Conservation (phyloP, 352 stramenopile genomes). For the Blastocystis sp. region DNA sequence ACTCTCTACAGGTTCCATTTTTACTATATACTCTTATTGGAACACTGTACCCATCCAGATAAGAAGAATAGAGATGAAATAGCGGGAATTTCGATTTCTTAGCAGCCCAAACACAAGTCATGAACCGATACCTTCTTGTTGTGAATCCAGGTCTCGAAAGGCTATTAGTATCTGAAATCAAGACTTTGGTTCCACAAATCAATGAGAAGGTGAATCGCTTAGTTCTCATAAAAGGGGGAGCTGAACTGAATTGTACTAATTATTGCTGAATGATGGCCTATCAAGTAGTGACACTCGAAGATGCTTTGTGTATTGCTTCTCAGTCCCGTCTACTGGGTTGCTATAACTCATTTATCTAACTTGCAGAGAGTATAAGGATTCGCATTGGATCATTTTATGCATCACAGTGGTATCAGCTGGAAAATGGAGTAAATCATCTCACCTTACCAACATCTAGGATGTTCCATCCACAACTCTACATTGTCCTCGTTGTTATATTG, state of each 20-base stretch:
- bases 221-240: background rate
- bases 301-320: background rate
- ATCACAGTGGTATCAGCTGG: conserved; percentile 46
- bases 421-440: conserved; percentile 53
- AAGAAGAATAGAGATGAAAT: background rate
- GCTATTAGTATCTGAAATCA: background rate
- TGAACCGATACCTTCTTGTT: conserved; percentile 48
- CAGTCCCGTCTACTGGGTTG: conserved; percentile 19
- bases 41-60: background rate
- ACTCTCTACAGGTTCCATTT: conserved; percentile 29
- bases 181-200: background rate
- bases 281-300: background rate
- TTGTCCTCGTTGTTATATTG: background rate
- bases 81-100: background rate
- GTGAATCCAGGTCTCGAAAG: conserved; percentile 36
- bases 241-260: conserved; percentile 10
- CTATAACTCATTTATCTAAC: background rate
- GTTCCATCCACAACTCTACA: background rate
- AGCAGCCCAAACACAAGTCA: background rate
- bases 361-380: conserved; percentile 8
- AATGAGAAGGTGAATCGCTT: background rate
- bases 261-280: background rate
- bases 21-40: no score
- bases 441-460: background rate
- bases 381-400: background rate